Percentiles rank a stretch among this genome's conserved stretches.
These are phyloP conservation scores for Sclerotinia borealis DNA, from an alignment of 2,329 filamentous ascomycete species.

Conservation along the genomic window DNA sequence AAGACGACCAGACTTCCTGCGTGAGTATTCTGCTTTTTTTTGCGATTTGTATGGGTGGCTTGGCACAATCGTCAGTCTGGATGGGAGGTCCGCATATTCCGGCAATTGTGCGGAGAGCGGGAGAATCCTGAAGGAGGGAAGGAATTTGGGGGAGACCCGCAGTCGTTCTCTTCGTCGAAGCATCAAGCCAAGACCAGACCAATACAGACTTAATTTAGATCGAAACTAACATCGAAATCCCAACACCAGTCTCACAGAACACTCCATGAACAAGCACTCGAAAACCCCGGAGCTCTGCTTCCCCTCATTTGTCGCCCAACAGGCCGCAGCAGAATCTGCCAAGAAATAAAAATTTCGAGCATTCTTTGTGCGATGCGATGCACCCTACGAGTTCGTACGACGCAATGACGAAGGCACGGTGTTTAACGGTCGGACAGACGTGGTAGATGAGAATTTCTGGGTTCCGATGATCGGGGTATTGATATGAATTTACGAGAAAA, in stretches of 20 bases:
- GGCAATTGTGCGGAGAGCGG: neutral
- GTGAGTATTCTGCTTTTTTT: constrained; percentile 39
- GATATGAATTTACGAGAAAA: constrained; percentile 7
- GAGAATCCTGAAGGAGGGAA: neutral
- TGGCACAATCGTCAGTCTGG: neutral
- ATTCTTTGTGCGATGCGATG: neutral
- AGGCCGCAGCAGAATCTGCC: neutral
- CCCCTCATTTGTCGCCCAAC: constrained; percentile 34
- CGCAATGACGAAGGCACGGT: constrained; percentile 2
- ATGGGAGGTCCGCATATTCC: neutral
- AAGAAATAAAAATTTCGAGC: constrained; percentile 10
- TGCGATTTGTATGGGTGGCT: neutral
- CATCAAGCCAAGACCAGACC: neutral
- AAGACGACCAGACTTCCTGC: constrained; percentile 69
- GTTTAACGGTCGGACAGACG: constrained; percentile 11
- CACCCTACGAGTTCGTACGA: neutral
- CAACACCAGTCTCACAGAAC: constrained; percentile 52
- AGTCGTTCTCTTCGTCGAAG: neutral
- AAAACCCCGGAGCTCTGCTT: constrained; percentile 69
- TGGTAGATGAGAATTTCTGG: neutral
- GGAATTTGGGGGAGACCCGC: neutral
- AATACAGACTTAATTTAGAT: neutral
- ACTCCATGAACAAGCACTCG: constrained; percentile 71
- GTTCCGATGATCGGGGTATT: constrained; percentile 1
- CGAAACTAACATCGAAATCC: neutral